Percentiles rank a stretch among this genome's conserved stretches.
These are phyloP conservation scores for Carnegiea gigantea DNA, from an alignment of 179 eudicot genomes.

Conservation along the genomic window DNA sequence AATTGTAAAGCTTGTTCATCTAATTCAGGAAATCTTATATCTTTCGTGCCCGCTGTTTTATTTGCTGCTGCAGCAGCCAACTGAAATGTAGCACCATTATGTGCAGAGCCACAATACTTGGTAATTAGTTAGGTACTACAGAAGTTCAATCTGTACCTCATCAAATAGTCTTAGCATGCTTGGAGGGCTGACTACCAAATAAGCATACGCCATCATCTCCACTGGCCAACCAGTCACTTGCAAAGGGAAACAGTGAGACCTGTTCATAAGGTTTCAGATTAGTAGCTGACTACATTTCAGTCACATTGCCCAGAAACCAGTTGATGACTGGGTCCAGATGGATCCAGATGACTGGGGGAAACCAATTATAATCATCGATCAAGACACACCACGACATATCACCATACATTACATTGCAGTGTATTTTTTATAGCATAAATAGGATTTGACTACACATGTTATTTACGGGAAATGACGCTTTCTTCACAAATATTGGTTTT, in stretches of 20 bases:
- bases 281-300: slow-evolving; percentile 1
- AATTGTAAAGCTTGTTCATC: slow-evolving; percentile 77
- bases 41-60: slow-evolving; percentile 52
- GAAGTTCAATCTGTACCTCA: slow-evolving; percentile 39
- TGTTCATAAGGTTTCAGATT: slow-evolving; percentile 25
- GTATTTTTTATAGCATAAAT: neutral
- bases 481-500: neutral
- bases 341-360: neutral
- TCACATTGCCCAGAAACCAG: neutral
- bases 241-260: slow-evolving; percentile 80
- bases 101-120: neutral
- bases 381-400: neutral
- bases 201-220: slow-evolving; percentile 93
- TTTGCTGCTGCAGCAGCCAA: slow-evolving; percentile 94
- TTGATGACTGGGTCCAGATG: neutral
- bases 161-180: slow-evolving; percentile 72
- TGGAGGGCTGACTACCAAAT: slow-evolving; percentile 83
- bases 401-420: neutral
- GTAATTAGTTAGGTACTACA: neutral
- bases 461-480: neutral
- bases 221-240: slow-evolving; percentile 95
- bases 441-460: neutral
- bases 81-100: slow-evolving; percentile 38
- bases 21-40: slow-evolving; percentile 67
- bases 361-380: neutral